These are phyloP conservation scores for Glycyrrhiza uralensis DNA, from an alignment of 306 rosid genomes.

Conservation along the genomic window DNA sequence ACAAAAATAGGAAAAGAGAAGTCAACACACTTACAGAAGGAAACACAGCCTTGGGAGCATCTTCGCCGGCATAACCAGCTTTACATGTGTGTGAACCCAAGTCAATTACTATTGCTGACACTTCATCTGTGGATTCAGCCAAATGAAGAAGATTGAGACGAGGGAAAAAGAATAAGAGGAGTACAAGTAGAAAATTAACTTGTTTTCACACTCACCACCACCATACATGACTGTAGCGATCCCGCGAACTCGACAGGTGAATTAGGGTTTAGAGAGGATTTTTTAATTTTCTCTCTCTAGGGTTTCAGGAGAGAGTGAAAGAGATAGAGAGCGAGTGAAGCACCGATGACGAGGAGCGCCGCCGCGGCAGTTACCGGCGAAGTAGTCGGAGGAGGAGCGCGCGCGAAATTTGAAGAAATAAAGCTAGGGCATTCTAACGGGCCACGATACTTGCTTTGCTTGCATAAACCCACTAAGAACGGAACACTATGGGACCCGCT, in stretches of 20 bases:
- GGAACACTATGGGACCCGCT: too few relatives aligned
- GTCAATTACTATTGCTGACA: slow-evolving; percentile 89
- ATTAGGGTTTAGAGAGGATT: slow-evolving; percentile 34
- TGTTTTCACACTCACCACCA: slow-evolving; percentile 67
- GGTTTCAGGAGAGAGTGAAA: not conserved
- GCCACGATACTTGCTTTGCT: not conserved
- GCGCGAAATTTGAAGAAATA: slow-evolving; percentile 16
- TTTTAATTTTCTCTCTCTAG: not conserved
- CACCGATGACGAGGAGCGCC: not conserved
- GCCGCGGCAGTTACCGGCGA: slow-evolving; percentile 11
- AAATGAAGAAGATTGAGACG: not conserved
- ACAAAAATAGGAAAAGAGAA: not conserved
- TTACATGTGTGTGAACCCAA: slow-evolving; percentile 96
- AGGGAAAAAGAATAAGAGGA: not conserved
- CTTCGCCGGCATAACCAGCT: slow-evolving; percentile 98
- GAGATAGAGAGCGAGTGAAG: not conserved
- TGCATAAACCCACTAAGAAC: not conserved
- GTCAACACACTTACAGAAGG: slow-evolving; percentile 65
- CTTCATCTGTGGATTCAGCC: slow-evolving; percentile 61
- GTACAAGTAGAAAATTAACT: not conserved
- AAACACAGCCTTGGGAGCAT: slow-evolving; percentile 97
- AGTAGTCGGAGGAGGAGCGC: not conserved
- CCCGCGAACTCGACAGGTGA: not conserved
- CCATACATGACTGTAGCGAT: slow-evolving; percentile 65
- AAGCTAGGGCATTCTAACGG: slow-evolving; percentile 15